These are phyloP conservation scores for Fusarium phyllophilum DNA, from an alignment of 2,329 filamentous ascomycete genomes.

Conservation along the genomic window DNA sequence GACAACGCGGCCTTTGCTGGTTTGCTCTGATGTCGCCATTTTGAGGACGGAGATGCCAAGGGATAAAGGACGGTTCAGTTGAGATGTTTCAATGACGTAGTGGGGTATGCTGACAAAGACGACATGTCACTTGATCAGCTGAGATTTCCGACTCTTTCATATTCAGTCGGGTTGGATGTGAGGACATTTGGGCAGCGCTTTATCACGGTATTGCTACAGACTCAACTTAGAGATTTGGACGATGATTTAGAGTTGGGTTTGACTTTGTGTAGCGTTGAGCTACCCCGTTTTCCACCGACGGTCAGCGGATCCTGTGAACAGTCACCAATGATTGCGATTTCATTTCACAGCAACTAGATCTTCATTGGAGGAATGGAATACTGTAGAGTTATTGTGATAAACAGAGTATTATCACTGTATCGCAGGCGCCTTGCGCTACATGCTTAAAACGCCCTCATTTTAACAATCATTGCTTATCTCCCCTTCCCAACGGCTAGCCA, in stretches of 20 bases:
- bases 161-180: rapidly evolving
- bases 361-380: rapidly evolving
- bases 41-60: neutral
- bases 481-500: rapidly evolving
- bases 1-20: slow-evolving; percentile 24
- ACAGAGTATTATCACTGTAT: rapidly evolving
- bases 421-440: rapidly evolving
- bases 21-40: slow-evolving; percentile 10
- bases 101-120: slow-evolving; percentile 31
- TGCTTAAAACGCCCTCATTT: neutral
- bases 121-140: slow-evolving; percentile 2
- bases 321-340: rapidly evolving
- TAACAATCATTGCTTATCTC: rapidly evolving
- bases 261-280: neutral
- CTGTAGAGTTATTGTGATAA: rapidly evolving
- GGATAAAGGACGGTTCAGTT: neutral
- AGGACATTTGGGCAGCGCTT: no score
- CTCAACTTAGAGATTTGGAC: rapidly evolving
- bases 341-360: neutral
- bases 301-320: rapidly evolving
- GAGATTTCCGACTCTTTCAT: neutral
- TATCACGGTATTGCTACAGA: rapidly evolving
- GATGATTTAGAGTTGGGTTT: neutral
- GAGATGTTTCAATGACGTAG: slow-evolving; percentile 12
- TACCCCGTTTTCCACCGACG: neutral